phyloP scores from a whole-genome alignment of 2,329 filamentous ascomycete genomes.

The Xylariaceae sp. region DNA sequence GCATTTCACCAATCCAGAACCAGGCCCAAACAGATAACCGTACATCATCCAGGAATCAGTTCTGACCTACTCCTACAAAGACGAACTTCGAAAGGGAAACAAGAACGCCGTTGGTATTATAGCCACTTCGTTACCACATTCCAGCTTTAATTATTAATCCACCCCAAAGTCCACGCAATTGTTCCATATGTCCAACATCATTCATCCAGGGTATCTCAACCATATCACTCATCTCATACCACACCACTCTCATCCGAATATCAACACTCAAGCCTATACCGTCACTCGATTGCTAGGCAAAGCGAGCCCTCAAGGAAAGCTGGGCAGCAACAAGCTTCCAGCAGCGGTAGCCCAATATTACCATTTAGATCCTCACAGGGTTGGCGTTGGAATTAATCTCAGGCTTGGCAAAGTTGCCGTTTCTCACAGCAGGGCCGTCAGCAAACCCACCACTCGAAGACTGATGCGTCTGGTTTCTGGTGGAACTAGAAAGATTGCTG shows the following conservation, averaged over 20 bases:
- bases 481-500: constrained; percentile 1
- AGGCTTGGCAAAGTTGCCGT: constrained; percentile 12
- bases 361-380: constrained; percentile 1
- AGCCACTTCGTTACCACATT: background rate
- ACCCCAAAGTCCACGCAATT: background rate
- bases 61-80: background rate
- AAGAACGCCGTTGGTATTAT: background rate
- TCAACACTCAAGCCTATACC: background rate
- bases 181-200: background rate
- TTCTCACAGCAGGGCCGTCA: constrained; percentile 11
- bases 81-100: background rate
- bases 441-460: background rate
- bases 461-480: background rate
- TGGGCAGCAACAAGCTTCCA: background rate
- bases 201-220: constrained; percentile 4
- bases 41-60: background rate
- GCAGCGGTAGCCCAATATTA: background rate
- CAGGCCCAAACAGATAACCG: no score
- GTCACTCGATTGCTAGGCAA: background rate
- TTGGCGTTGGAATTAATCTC: background rate
- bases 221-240: background rate
- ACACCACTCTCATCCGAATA: background rate
- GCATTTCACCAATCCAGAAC: no score
- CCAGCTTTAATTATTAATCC: background rate
- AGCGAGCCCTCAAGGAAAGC: background rate